Evolutionary conservation across 2,329 filamentous ascomycete genomes (phyloP).

Genomic region (Conoideocrella luteorostrata): DNA sequence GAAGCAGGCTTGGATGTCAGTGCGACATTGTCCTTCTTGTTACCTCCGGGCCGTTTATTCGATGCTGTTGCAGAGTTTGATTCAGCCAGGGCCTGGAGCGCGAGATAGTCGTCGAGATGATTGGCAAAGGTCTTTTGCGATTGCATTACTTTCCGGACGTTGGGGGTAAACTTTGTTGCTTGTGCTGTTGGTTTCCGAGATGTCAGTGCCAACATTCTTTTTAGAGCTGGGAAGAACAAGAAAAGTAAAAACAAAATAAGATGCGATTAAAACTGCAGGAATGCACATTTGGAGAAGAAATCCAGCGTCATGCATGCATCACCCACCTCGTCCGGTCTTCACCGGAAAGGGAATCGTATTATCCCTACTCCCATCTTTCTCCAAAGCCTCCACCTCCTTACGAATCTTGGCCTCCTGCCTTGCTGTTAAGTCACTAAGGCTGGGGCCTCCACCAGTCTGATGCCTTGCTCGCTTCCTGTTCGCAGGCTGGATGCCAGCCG

Average conservation of each 20-base stretch:
- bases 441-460: slow-evolving; percentile 39
- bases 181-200: too few species aligned
- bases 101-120: slow-evolving; percentile 73
- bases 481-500: slow-evolving; percentile 43
- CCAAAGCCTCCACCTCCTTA: slow-evolving; percentile 75
- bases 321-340: slow-evolving; percentile 39
- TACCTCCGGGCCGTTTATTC: slow-evolving; percentile 21
- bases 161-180: slow-evolving; percentile 58
- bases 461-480: slow-evolving; percentile 68
- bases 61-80: slow-evolving; percentile 21
- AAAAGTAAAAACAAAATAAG: neutral
- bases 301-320: too few species aligned
- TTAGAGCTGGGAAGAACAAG: too few species aligned
- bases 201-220: too few species aligned
- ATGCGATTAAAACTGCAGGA: too few species aligned
- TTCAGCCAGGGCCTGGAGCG: slow-evolving; percentile 44
- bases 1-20: slow-evolving; percentile 12
- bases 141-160: slow-evolving; percentile 69
- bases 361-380: slow-evolving; percentile 71
- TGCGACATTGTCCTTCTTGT: slow-evolving; percentile 19
- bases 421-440: slow-evolving; percentile 63
- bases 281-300: too few species aligned
- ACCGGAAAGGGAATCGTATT: slow-evolving; percentile 63
- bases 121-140: slow-evolving; percentile 81
- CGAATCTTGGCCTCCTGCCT: slow-evolving; percentile 75